These are phyloP conservation scores for Phoma herbarum DNA, from an alignment of 2,329 filamentous ascomycete species.

Conservation along the genomic window DNA sequence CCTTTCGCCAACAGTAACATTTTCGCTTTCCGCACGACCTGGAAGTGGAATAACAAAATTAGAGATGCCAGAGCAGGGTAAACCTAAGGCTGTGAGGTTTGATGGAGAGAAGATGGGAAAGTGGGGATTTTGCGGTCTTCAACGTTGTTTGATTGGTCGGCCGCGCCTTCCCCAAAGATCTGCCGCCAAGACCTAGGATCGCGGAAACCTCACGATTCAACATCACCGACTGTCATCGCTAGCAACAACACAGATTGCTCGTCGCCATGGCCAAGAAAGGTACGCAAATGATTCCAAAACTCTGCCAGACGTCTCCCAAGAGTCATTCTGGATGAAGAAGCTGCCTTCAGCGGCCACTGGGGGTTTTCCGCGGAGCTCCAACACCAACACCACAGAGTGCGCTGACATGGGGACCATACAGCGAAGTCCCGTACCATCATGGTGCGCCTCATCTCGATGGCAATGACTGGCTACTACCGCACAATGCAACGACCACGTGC, in stretches of 20 bases:
- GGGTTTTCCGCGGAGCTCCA: no score
- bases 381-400: background rate
- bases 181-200: slow-evolving; percentile 27
- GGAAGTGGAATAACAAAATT: background rate
- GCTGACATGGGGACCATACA: slow-evolving; percentile 52
- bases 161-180: slow-evolving; percentile 22
- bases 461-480: slow-evolving; percentile 97
- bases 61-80: background rate
- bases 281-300: slow-evolving; percentile 16
- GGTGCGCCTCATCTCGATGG: slow-evolving; percentile 97
- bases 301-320: background rate
- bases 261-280: slow-evolving; percentile 50
- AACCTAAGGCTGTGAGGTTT: background rate
- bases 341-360: background rate
- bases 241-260: slow-evolving; percentile 19
- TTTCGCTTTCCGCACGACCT: no score
- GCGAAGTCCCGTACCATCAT: slow-evolving; percentile 91
- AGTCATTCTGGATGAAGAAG: background rate
- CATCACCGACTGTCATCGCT: slow-evolving; percentile 26
- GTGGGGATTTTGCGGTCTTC: slow-evolving; percentile 17
- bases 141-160: slow-evolving; percentile 31
- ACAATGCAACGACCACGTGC: slow-evolving; percentile 84
- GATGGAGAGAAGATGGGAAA: background rate
- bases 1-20: background rate
- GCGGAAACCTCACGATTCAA: slow-evolving; percentile 32